Base-by-base conservation (phyloP, 441 rosid species). In the Kokia cookei region DNA sequence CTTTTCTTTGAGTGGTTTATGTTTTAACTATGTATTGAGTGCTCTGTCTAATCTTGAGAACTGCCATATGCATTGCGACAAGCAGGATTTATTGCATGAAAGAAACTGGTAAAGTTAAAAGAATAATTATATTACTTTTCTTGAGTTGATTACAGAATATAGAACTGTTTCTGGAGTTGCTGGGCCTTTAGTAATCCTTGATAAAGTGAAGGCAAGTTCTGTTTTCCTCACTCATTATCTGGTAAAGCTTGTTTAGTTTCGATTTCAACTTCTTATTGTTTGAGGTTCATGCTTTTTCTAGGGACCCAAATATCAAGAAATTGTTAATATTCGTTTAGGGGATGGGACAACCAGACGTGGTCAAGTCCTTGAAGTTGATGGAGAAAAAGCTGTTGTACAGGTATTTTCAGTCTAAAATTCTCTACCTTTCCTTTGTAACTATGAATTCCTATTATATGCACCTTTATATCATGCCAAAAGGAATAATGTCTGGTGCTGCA, bases 91-190 rank as follows among this genome's bases (percentile, higher is more conserved):
- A 24, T 62, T 17, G 37, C 29, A 29, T 73, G 59, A 47, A 13
- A 24, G 24, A 63, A 63, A 17, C 48, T 37, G 57, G 2, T 37
- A 37, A 7, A 9, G 15, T 9, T 37, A 10, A 51, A 51, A 51
- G 57, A 51, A 8, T 17, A 37, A 17, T 63, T 17, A 7, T 40
- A 6, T 63, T 35, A 32, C 32, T 64, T 64, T 40, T 65, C 54
- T 65, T 65, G 70, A 13, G 37, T 65, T 45, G 10, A 65, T 80
- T 82, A 67, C 94, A 92, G 97, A 94, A 81, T 91, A 94, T 75
- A 91, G 97, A 81, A 94, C 97, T 24, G 97, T 94, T 71, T 91
- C 94, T n/a, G 97, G 98, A 57, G 98, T 94, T 79, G 97, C 98
- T 29, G 98, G 98, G 50, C 98, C 97, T 43, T 82, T 94, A n/a